phyloP scores from a whole-genome alignment of 306 rosid species.

The Vigna mungo region DNA sequence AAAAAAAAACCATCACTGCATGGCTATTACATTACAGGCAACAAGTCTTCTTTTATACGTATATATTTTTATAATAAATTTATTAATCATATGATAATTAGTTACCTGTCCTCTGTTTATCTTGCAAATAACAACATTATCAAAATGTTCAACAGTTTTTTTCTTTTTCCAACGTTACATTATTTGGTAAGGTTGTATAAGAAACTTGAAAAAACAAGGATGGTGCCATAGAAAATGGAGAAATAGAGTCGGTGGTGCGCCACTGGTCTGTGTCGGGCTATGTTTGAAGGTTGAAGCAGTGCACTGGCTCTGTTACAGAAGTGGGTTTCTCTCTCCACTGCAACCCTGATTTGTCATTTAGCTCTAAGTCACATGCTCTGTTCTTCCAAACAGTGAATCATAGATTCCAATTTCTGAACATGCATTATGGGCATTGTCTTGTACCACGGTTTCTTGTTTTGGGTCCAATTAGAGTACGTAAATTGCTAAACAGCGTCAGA shows the following conservation, averaged over 20 bases:
- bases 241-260: conserved; percentile 16
- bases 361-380: conserved; percentile 43
- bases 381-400: neutral
- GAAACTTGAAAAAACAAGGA: too few species aligned
- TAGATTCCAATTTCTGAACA: conserved; percentile 31
- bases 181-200: too few species aligned
- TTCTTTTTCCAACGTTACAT: too few species aligned
- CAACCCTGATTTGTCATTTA: conserved; percentile 43
- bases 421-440: conserved; percentile 37
- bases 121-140: too few species aligned
- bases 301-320: conserved; percentile 27
- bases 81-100: too few species aligned
- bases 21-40: too few species aligned
- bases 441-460: neutral
- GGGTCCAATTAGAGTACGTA: neutral
- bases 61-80: too few species aligned
- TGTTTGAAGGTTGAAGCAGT: conserved; percentile 36
- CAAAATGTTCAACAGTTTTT: neutral
- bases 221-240: conserved; percentile 10
- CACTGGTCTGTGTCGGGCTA: conserved; percentile 29
- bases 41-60: too few species aligned
- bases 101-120: too few species aligned
- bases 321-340: conserved; percentile 26
- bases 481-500: neutral
- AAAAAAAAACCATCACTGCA: too few species aligned